Conservation (phyloP, 371 early-diverging fungal genomes). For the Nosema muscidifuracis region DNA sequence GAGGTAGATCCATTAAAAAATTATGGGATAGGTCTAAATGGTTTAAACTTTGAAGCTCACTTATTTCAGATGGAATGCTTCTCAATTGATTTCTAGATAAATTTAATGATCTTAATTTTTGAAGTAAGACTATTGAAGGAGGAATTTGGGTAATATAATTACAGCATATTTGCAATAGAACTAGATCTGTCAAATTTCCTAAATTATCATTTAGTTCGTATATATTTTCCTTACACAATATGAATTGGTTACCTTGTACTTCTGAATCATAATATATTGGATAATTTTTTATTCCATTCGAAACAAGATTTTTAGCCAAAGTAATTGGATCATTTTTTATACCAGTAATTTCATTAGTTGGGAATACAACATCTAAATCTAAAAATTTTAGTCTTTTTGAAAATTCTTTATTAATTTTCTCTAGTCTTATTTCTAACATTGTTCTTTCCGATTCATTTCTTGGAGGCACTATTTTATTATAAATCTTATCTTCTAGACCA, state of each 20-base stretch:
- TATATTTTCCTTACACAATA: constrained; percentile 55
- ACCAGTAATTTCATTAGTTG: too few species aligned
- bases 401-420: neutral
- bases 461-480: neutral
- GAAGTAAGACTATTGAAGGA: constrained; percentile 46
- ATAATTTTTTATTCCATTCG: neutral
- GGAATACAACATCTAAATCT: too few species aligned
- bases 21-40: constrained; percentile 71
- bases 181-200: constrained; percentile 14
- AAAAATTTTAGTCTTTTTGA: neutral
- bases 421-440: neutral
- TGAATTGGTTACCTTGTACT: constrained; percentile 39
- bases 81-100: constrained; percentile 59
- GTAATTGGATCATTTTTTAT: neutral
- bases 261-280: neutral
- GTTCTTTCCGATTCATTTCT: neutral
- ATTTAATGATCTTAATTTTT: constrained; percentile 54
- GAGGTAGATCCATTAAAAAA: constrained; percentile 66
- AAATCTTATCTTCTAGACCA: neutral
- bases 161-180: constrained; percentile 60
- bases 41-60: constrained; percentile 66
- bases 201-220: constrained; percentile 49
- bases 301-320: neutral
- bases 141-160: constrained; percentile 60
- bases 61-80: constrained; percentile 68